These are phyloP conservation scores for Fabrea salina DNA, from an alignment of 169 alveolate genomes.

Conservation along the genomic window DNA sequence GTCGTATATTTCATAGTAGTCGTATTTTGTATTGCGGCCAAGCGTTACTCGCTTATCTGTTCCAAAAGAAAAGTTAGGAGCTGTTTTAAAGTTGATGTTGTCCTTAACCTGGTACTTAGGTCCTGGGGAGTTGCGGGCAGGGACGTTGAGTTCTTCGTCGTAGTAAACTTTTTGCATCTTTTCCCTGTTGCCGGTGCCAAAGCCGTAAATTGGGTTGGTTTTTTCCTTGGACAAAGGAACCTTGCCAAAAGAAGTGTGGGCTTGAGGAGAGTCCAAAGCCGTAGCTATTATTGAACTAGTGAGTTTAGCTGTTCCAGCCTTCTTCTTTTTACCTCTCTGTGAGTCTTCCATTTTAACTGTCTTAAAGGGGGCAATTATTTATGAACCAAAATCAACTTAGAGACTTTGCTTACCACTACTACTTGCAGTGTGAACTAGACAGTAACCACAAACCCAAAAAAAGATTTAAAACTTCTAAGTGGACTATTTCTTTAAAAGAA, in stretches of 20 bases:
- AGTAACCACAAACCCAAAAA: no score
- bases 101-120: slow-evolving; percentile 49
- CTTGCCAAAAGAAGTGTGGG: slow-evolving; percentile 63
- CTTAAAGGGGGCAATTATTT: no score
- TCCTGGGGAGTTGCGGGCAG: slow-evolving; percentile 56
- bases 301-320: neutral
- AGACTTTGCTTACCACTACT: no score
- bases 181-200: slow-evolving; percentile 54
- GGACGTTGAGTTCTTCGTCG: slow-evolving; percentile 47
- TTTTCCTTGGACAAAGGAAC: slow-evolving; percentile 56
- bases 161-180: slow-evolving; percentile 40
- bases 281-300: slow-evolving; percentile 13
- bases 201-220: slow-evolving; percentile 49
- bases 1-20: slow-evolving; percentile 53
- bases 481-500: no score
- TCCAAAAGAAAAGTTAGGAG: slow-evolving; percentile 49
- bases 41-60: slow-evolving; percentile 43
- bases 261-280: slow-evolving; percentile 56
- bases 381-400: no score
- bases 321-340: neutral
- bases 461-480: no score
- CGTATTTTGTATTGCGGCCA: slow-evolving; percentile 36
- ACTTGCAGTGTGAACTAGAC: no score
- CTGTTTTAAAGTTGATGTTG: slow-evolving; percentile 38
- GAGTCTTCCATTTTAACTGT: neutral